phyloP scores from a whole-genome alignment of 1,284 basidiomycete genomes.

The Neolentinus lepideus region DNA sequence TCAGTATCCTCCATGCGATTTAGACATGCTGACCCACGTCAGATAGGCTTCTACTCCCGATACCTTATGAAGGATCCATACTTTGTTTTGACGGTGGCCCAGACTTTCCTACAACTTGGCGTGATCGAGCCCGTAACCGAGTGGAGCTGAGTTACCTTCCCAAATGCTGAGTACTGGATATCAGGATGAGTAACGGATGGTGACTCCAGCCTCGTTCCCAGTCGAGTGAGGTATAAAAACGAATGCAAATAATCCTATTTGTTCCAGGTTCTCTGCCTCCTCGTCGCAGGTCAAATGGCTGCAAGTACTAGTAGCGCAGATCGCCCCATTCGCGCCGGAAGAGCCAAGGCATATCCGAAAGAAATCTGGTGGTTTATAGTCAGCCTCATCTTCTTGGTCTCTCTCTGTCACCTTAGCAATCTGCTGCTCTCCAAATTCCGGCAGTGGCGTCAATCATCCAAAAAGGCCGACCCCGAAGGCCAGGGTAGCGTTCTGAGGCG shows the following conservation, averaged over 20 bases:
- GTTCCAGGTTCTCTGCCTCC: not conserved
- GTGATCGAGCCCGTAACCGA: not conserved
- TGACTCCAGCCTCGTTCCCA: not conserved
- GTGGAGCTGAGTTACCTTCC: not conserved
- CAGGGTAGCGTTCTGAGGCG: not conserved
- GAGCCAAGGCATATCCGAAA: not conserved
- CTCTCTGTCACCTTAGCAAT: not conserved
- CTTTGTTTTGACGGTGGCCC: not conserved
- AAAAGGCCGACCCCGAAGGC: not conserved
- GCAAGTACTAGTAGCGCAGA: not conserved
- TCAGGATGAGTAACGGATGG: not conserved
- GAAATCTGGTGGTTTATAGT: conserved; percentile 1
- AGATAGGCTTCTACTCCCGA: not conserved
- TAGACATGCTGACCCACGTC: not conserved
- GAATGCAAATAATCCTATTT: not conserved
- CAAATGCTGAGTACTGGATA: not conserved
- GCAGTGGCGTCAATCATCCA: not conserved
- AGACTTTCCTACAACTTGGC: not conserved
- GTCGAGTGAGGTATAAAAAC: not conserved
- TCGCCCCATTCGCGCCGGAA: not conserved
- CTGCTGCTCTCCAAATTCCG: not conserved
- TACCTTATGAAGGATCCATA: not conserved
- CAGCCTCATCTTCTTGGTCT: not conserved
- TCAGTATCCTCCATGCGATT: not conserved
- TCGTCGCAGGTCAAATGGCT: not conserved